Evolutionary conservation across 1,284 basidiomycete species (phyloP).

Genomic region (Moniliella sp.): DNA sequence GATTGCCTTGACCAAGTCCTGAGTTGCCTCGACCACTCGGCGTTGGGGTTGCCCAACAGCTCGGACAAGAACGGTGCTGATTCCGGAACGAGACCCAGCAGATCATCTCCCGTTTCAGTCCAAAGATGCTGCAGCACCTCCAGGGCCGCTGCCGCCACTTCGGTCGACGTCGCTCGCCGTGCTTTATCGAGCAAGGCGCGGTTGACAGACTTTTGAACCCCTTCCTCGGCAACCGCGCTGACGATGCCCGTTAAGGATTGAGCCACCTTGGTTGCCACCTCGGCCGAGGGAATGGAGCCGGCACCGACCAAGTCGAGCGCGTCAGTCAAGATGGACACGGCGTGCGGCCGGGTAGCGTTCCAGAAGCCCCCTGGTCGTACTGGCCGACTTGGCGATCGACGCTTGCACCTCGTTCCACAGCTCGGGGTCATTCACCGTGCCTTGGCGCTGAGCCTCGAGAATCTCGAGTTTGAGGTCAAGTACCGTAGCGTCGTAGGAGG

Average conservation of each 20-base stretch:
- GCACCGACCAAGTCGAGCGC: no score
- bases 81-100: constrained; percentile 39
- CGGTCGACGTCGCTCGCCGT: constrained; percentile 34
- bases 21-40: constrained; percentile 34
- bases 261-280: no score
- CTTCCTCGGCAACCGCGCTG: constrained; percentile 42
- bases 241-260: no score
- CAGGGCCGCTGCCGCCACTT: constrained; percentile 43
- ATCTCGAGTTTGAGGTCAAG: constrained; percentile 49
- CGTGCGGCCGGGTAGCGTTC: constrained; percentile 57
- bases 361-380: constrained; percentile 70
- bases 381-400: constrained; percentile 10
- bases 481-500: constrained; percentile 37
- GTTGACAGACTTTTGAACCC: constrained; percentile 57
- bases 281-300: no score
- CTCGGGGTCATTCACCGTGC: constrained; percentile 12
- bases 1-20: constrained; percentile 35
- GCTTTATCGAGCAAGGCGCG: constrained; percentile 64
- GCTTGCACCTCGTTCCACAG: background rate
- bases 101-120: constrained; percentile 42
- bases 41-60: constrained; percentile 38
- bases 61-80: constrained; percentile 40
- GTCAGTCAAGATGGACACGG: no score
- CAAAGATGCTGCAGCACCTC: constrained; percentile 52
- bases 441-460: constrained; percentile 37